Evolutionary conservation across 495 filamentous ascomycete genomes (phyloP).

Genomic region (Elaphomyces granulatus): DNA sequence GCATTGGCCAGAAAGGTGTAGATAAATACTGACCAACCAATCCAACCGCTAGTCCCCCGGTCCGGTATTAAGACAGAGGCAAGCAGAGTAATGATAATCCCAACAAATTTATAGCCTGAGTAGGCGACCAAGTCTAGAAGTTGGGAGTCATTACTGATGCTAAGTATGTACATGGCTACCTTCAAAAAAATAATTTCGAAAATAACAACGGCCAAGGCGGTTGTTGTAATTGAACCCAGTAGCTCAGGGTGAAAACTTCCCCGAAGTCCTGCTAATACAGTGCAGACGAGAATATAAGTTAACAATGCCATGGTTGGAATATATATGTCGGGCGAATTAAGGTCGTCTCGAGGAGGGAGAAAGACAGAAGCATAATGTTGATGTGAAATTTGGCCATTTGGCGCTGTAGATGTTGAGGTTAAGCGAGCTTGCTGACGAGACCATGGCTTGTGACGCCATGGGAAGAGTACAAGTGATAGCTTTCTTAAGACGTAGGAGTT

Average conservation of each 20-base stretch:
- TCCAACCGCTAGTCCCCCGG: slow-evolving; percentile 67
- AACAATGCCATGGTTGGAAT: slow-evolving; percentile 80
- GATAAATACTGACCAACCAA: slow-evolving; percentile 74
- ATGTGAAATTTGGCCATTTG: slow-evolving; percentile 43
- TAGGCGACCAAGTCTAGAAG: slow-evolving; percentile 89
- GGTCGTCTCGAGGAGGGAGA: slow-evolving; percentile 86
- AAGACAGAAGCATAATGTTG: slow-evolving; percentile 64
- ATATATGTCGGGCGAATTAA: slow-evolving; percentile 99
- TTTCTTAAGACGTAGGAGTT: slow-evolving; percentile 82
- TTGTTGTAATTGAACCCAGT: slow-evolving; percentile 74
- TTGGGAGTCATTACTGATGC: slow-evolving; percentile 77
- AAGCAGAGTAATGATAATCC: slow-evolving; percentile 74
- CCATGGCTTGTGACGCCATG: slow-evolving; percentile 96
- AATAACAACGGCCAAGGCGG: slow-evolving; percentile 62
- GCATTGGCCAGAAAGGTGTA: slow-evolving; percentile 92
- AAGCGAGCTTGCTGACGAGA: slow-evolving; percentile 53
- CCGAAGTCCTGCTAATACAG: slow-evolving; percentile 77
- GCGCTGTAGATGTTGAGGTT: slow-evolving; percentile 37
- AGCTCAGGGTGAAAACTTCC: slow-evolving; percentile 90
- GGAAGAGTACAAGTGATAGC: slow-evolving; percentile 81
- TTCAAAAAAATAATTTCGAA: slow-evolving; percentile 84
- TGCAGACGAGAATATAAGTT: slow-evolving; percentile 89
- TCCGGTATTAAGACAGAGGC: slow-evolving; percentile 60
- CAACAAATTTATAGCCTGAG: slow-evolving; percentile 97
- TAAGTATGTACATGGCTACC: slow-evolving; percentile 81